phyloP scores from a whole-genome alignment of 2,329 filamentous ascomycete species.

The Tolypocladium ovalisporum region DNA sequence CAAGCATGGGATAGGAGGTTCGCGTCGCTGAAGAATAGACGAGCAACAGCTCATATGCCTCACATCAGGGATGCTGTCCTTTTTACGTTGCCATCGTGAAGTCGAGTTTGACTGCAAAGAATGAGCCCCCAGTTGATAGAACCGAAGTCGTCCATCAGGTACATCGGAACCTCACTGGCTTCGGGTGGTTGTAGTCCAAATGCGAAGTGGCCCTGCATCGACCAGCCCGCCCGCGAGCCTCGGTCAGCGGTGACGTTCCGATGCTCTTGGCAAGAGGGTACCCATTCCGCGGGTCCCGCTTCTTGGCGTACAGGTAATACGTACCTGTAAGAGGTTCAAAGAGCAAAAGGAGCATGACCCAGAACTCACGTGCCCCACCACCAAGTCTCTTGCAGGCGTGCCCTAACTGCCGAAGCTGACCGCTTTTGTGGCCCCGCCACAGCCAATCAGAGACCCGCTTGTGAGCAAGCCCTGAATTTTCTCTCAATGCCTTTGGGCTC shows the following conservation, averaged over 20 bases:
- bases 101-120: not conserved
- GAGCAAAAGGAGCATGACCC: too few species aligned
- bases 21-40: constrained; percentile 11
- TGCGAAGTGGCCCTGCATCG: not conserved
- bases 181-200: not conserved
- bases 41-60: constrained; percentile 4
- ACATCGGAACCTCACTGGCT: too few species aligned
- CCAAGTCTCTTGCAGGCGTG: not conserved
- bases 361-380: constrained; percentile 1
- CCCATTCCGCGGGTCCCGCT: too few species aligned
- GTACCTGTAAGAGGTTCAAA: too few species aligned
- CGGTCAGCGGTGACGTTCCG: not conserved
- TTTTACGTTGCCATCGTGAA: not conserved
- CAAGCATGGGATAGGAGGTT: not conserved
- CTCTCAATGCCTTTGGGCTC: constrained; percentile 10
- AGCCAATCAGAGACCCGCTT: constrained; percentile 7
- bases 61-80: not conserved
- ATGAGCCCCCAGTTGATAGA: not conserved
- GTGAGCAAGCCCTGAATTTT: constrained; percentile 17
- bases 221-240: not conserved
- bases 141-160: not conserved
- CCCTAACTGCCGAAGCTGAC: constrained; percentile 36
- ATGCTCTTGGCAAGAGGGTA: too few species aligned
- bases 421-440: constrained; percentile 17
- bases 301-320: too few species aligned